Conservation (phyloP, 2,329 filamentous ascomycete genomes). For the Penicillium paneum region DNA sequence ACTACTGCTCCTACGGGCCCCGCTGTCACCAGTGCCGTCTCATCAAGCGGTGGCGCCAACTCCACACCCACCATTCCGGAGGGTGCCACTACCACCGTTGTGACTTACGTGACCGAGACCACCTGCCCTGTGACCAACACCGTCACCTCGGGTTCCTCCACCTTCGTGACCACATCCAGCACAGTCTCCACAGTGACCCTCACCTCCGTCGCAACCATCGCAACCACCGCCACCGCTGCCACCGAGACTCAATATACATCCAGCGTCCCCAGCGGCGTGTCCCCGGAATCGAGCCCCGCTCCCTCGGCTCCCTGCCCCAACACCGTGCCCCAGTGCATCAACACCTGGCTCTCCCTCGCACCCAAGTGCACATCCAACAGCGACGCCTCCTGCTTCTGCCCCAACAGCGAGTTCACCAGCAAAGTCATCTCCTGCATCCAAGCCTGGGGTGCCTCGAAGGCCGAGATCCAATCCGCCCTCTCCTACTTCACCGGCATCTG, state of each 20-base stretch:
- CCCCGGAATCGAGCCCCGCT: slow-evolving; percentile 26
- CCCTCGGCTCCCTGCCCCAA: slow-evolving; percentile 53
- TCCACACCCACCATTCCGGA: slow-evolving; percentile 12
- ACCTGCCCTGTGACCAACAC: slow-evolving; percentile 18
- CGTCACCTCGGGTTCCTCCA: slow-evolving; percentile 15
- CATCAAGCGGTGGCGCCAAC: slow-evolving; percentile 7
- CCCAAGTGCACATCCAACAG: slow-evolving; percentile 79
- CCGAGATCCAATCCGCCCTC: slow-evolving; percentile 67
- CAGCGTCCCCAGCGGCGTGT: background rate
- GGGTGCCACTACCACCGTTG: slow-evolving; percentile 12
- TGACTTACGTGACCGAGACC: slow-evolving; percentile 16
- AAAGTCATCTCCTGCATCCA: slow-evolving; percentile 79
- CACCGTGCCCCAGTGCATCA: slow-evolving; percentile 82
- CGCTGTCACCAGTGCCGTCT: background rate
- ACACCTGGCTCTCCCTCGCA: slow-evolving; percentile 73
- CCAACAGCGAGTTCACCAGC: slow-evolving; percentile 68
- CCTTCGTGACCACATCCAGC: slow-evolving; percentile 15
- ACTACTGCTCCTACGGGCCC: slow-evolving; percentile 33
- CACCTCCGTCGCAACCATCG: slow-evolving; percentile 23
- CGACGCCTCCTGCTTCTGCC: slow-evolving; percentile 83
- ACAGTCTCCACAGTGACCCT: slow-evolving; percentile 18
- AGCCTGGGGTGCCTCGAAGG: slow-evolving; percentile 66
- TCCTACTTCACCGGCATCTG: slow-evolving; percentile 91
- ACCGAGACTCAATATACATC: slow-evolving; percentile 17
- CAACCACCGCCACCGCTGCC: slow-evolving; percentile 12